Percentiles rank a stretch among this genome's conserved stretches.
phyloP scores from a whole-genome alignment of 768 basidiomycete genomes.

The Auricularia sp. region DNA sequence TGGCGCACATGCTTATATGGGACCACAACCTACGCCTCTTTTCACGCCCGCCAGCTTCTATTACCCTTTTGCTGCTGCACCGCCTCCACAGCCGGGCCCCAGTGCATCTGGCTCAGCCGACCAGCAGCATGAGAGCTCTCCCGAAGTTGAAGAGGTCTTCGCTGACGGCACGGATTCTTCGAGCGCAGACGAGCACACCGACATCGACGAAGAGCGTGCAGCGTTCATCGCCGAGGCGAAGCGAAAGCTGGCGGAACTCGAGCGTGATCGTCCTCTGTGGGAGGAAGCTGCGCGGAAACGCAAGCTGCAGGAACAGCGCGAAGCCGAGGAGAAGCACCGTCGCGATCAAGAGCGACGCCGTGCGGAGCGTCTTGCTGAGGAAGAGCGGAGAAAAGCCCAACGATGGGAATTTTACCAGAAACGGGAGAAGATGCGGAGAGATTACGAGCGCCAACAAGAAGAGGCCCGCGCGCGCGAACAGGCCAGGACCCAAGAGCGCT shows the following conservation, averaged over 20 bases:
- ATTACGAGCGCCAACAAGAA: constrained; percentile 18
- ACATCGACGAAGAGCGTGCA: constrained; percentile 29
- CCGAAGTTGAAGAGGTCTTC: no score
- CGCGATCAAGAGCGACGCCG: constrained; percentile 16
- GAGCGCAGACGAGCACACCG: constrained; percentile 10
- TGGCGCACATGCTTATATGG: no score
- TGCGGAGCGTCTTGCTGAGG: neutral
- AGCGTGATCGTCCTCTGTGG: constrained; percentile 52
- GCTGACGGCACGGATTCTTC: neutral
- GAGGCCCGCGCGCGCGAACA: constrained; percentile 19
- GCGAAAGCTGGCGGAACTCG: constrained; percentile 57
- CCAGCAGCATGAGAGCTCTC: no score
- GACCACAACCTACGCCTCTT: no score
- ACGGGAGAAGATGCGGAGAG: constrained; percentile 3
- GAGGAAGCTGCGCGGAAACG: constrained; percentile 42
- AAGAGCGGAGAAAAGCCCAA: neutral
- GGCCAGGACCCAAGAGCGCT: constrained; percentile 8
- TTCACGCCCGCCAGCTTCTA: no score
- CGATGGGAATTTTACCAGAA: constrained; percentile 15
- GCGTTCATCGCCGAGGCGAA: constrained; percentile 51
- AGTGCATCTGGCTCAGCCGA: no score
- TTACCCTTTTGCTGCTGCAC: no score
- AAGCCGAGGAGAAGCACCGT: constrained; percentile 25
- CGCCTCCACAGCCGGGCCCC: no score
- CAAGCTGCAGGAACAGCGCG: constrained; percentile 34